phyloP scores from a whole-genome alignment of 2,329 filamentous ascomycete species.

The Pestalotiopsis sp. region DNA sequence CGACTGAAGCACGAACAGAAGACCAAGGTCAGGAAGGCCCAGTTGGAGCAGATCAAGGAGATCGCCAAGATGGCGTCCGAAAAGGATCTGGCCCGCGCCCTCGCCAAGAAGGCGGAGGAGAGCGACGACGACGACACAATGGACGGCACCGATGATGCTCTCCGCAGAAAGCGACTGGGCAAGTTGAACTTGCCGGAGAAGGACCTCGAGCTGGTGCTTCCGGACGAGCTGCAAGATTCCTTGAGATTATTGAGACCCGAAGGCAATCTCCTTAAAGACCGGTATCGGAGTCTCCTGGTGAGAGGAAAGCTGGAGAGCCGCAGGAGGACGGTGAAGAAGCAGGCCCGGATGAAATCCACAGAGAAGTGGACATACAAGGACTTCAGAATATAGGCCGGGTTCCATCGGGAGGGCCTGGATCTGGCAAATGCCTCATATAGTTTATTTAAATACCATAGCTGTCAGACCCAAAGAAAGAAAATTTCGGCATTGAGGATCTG shows the following conservation, averaged over 20 bases:
- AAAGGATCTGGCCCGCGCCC: constrained; percentile 52
- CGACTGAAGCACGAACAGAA: constrained; percentile 74
- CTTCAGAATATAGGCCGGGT: constrained; percentile 58
- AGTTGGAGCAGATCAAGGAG: constrained; percentile 71
- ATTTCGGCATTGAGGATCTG: neutral
- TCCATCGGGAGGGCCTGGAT: neutral
- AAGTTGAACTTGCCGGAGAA: constrained; percentile 75
- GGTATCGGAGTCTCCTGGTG: constrained; percentile 56
- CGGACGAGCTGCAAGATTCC: constrained; percentile 82
- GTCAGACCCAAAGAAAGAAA: neutral
- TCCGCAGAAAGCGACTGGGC: constrained; percentile 75
- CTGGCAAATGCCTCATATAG: constrained; percentile 1
- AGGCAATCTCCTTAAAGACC: constrained; percentile 90
- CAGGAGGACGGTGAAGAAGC: constrained; percentile 75
- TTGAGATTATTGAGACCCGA: constrained; percentile 85
- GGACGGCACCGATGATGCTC: constrained; percentile 62
- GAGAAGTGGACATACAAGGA: constrained; percentile 99
- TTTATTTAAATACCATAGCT: constrained; percentile 1
- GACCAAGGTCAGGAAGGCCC: constrained; percentile 71
- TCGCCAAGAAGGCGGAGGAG: constrained; percentile 43
- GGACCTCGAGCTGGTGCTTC: constrained; percentile 76
- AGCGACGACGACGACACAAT: constrained; percentile 53
- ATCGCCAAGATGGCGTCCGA: constrained; percentile 65
- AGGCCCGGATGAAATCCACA: constrained; percentile 76
- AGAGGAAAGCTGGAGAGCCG: constrained; percentile 78